Percentiles rank a stretch among this genome's conserved stretches.
phyloP scores from a whole-genome alignment of 305 asterid genomes.

The Euphrasia arctica region DNA sequence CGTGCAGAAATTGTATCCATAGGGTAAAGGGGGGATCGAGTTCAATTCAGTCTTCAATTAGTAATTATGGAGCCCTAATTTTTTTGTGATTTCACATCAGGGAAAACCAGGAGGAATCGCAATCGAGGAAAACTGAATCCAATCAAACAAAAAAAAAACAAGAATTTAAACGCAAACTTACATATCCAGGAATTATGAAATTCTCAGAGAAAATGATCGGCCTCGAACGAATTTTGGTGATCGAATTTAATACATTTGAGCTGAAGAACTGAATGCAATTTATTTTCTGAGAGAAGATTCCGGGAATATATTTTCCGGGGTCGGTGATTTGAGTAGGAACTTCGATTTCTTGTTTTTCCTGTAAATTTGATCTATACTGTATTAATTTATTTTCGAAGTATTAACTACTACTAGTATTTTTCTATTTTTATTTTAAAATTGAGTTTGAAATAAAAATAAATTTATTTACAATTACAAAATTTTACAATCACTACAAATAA shows the following conservation, averaged over 20 bases:
- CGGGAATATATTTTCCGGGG: too few relatives aligned
- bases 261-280: constrained; percentile 25
- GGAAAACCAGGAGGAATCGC: too few relatives aligned
- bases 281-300: constrained; percentile 2
- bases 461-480: too few relatives aligned
- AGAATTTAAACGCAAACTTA: constrained; percentile 24
- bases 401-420: too few relatives aligned
- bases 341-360: too few relatives aligned
- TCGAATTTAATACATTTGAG: constrained; percentile 13
- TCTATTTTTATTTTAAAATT: too few relatives aligned
- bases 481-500: too few relatives aligned
- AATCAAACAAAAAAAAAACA: constrained; percentile 17
- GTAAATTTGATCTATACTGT: too few relatives aligned
- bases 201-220: constrained; percentile 11
- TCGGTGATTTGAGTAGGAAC: too few relatives aligned
- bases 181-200: constrained; percentile 32
- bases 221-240: constrained; percentile 15
- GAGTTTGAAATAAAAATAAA: too few relatives aligned
- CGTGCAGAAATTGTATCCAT: constrained; percentile 17
- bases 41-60: constrained; percentile 20
- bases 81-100: constrained; percentile 11
- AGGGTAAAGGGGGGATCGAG: too few relatives aligned
- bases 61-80: constrained; percentile 34
- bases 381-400: too few relatives aligned
- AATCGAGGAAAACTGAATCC: constrained; percentile 8